Percentiles rank a stretch among this genome's conserved stretches.
Evolutionary conservation across 192 early-diverging fungal genomes (phyloP).

Genomic region (Coemansia sp.): DNA sequence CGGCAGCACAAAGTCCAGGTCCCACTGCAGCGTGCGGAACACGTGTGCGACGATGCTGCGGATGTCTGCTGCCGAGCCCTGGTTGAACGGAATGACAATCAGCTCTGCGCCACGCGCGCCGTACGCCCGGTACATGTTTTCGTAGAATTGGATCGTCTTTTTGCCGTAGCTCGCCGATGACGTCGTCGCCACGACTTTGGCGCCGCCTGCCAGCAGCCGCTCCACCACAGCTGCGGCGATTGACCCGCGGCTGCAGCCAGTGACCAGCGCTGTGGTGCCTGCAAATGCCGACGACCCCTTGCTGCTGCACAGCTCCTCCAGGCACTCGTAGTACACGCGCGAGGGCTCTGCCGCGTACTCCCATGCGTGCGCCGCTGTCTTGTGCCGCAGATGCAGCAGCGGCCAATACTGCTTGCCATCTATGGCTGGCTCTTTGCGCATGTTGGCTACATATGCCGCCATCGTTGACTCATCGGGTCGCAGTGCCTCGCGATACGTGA

Average conservation of each 20-base stretch:
- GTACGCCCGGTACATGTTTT: conserved; percentile 76
- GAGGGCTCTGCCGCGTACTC: conserved; percentile 18
- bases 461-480: conserved; percentile 76
- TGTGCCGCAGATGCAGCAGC: conserved; percentile 40
- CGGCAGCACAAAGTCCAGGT: conserved; percentile 93
- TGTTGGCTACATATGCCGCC: conserved; percentile 80
- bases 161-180: conserved; percentile 81
- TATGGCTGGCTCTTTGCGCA: conserved; percentile 65
- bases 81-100: conserved; percentile 95
- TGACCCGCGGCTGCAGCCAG: conserved; percentile 87
- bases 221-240: conserved; percentile 87
- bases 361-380: conserved; percentile 17
- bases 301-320: conserved; percentile 70
- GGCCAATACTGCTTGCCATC: conserved; percentile 52
- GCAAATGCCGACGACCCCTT: conserved; percentile 77
- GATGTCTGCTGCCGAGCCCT: conserved; percentile 82
- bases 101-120: conserved; percentile 85
- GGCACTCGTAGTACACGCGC: conserved; percentile 48
- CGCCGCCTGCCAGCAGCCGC: conserved; percentile 75
- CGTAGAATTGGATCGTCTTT: conserved; percentile 78
- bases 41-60: conserved; percentile 77
- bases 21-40: conserved; percentile 77
- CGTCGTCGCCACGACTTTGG: conserved; percentile 76
- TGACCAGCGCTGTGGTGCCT: conserved; percentile 79
- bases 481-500: conserved; percentile 77